Base-by-base conservation (phyloP, 2,329 filamentous ascomycete species). In the Talaromyces atroroseus region DNA sequence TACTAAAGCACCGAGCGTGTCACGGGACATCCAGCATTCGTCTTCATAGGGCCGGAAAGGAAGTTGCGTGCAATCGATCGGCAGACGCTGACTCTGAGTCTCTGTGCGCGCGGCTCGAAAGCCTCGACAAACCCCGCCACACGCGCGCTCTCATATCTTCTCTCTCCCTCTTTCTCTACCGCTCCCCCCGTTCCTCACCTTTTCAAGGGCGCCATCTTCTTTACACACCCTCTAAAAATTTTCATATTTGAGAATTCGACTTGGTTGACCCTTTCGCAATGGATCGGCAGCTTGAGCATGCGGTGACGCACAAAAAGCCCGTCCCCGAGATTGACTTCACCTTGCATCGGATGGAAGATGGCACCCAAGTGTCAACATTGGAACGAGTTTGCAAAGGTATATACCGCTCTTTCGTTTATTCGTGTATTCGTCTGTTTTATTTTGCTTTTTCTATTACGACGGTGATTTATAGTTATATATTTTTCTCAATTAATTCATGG, bases 331-430 rank as follows among this genome's bases (percentile, higher is more conserved):
- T 99, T 69, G 94, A 99, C 79, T 99, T 99, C 74, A 95, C 90
- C 56, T 85, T 99, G 69, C 94, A 99, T 76, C 94, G 89, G 61
- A 96, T 97, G 92, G 94, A 99, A 74, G 94, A 99, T 80, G 90
- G 90, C 70, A 86, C 84, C 54, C 90, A 96, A 78, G 94, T 99
- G 71, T 97, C 84, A 84, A 99, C 94, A 60, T 78, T 88, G 72
- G 94, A 99, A 77, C 85, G 94, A 73, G 94, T 99, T 60, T 96
- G 92, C 82, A 99, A 97, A 91, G 94, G 94, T 97, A 83, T 21
- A 16, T n/a, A 14, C 16, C 11, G 24, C 1, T 32, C 24, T 26
- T 14, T 48, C 10, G 24, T 10, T 32, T 24, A 23, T 29, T 42
- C 8, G 21, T 4, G 8, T 4, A 32, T 29, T 36, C 8, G 8